A percentile compares a stretch with the other conserved stretches of the same genome.
phyloP scores from a whole-genome alignment of 1,284 basidiomycete species.

The Cutaneotrichosporon curvatum region DNA sequence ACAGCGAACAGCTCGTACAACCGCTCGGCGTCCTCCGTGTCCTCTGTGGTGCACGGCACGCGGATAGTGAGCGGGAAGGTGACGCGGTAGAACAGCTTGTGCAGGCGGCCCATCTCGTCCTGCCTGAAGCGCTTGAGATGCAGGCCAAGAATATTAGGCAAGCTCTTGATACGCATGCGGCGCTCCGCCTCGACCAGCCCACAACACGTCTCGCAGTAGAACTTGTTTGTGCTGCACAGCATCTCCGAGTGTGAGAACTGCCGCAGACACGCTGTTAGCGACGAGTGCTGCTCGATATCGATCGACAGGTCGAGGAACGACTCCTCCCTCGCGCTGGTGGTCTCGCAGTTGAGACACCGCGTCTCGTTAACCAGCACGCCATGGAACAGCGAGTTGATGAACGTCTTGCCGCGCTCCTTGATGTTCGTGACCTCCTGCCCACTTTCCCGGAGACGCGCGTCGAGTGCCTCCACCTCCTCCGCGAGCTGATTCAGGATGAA shows the following conservation, averaged over 20 bases:
- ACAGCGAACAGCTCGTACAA: constrained; percentile 92
- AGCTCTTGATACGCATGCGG: constrained; percentile 94
- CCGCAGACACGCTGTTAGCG: constrained; percentile 86
- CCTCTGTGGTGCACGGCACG: constrained; percentile 94
- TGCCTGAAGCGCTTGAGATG: constrained; percentile 98
- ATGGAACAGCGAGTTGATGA: constrained; percentile 88
- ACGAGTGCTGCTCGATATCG: constrained; percentile 95
- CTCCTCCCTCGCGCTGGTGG: constrained; percentile 94
- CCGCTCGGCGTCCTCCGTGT: constrained; percentile 73
- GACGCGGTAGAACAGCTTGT: constrained; percentile 92
- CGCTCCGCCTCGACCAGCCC: constrained; percentile 97
- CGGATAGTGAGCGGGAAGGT: constrained; percentile 91
- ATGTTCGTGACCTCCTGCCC: constrained; percentile 22
- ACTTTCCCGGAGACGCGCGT: constrained; percentile 28
- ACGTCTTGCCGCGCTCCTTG: constrained; percentile 54
- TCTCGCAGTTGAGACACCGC: constrained; percentile 93
- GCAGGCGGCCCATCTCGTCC: constrained; percentile 76
- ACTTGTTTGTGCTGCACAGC: constrained; percentile 96
- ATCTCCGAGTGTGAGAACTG: constrained; percentile 97
- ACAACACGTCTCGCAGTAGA: constrained; percentile 95
- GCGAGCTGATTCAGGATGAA: constrained; percentile 87
- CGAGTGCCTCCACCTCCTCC: constrained; percentile 78
- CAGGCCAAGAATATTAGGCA: constrained; percentile 87
- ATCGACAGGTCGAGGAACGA: constrained; percentile 94
- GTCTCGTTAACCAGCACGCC: constrained; percentile 94